A percentile compares a stretch with the other conserved stretches of the same genome.
Evolutionary conservation across 2,329 filamentous ascomycete genomes (phyloP).

Genomic region (Blumeria graminis): DNA sequence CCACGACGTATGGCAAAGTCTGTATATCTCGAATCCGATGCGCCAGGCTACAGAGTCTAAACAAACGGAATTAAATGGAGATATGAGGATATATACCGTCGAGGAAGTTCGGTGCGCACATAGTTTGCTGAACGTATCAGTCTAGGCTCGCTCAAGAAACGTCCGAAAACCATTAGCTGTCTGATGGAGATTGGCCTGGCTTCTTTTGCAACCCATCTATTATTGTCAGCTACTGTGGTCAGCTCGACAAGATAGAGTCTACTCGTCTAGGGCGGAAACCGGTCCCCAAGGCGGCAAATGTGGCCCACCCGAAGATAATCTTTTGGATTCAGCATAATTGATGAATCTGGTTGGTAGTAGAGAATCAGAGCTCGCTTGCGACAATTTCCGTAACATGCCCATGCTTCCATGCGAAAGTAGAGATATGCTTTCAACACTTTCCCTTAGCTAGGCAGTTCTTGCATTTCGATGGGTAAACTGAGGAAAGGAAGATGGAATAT

Average conservation of each 20-base stretch:
- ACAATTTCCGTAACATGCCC: no score
- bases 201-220: conserved; percentile 77
- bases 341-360: no score
- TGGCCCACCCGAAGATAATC: no score
- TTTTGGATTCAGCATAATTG: no score
- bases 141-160: conserved; percentile 71
- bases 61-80: conserved; percentile 1
- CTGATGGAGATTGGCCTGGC: conserved; percentile 88
- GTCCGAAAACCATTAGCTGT: conserved; percentile 91
- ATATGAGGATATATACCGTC: conserved; percentile 26
- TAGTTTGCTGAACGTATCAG: conserved; percentile 93
- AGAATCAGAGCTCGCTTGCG: no score
- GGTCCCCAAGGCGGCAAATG: conserved; percentile 29
- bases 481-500: no score
- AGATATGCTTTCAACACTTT: no score
- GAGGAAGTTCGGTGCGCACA: conserved; percentile 81
- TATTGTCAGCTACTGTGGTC: background rate
- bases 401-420: no score
- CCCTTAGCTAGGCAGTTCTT: no score
- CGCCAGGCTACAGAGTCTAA: conserved; percentile 35
- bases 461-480: no score
- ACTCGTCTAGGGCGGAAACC: conserved; percentile 40
- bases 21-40: conserved; percentile 96
- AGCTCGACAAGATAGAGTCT: conserved; percentile 11
- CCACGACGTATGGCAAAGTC: conserved; percentile 79